Conservation (phyloP, 805 yeast species). For the Metschnikowia cubensis region DNA sequence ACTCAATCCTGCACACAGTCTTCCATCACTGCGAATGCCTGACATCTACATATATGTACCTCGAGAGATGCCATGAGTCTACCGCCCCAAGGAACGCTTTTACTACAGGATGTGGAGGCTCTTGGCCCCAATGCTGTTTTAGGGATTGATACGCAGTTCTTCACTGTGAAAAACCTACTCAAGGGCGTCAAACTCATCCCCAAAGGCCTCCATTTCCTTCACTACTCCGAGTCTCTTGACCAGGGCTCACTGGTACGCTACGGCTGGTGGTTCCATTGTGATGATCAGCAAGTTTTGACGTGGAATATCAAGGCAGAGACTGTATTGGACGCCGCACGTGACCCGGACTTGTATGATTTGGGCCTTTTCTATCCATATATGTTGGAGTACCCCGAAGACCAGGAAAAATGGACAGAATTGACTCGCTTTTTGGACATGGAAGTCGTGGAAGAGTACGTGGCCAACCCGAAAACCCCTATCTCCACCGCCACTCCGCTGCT, state of each 20-base stretch:
- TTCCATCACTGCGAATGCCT: not conserved
- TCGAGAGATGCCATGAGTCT: not conserved
- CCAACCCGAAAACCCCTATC: conserved; percentile 20
- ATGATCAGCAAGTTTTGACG: conserved; percentile 27
- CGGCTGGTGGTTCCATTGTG: conserved; percentile 39
- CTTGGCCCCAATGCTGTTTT: conserved; percentile 17
- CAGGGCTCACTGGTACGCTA: conserved; percentile 25
- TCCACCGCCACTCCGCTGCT: conserved; percentile 48
- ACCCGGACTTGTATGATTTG: conserved; percentile 23
- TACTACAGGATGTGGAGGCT: conserved; percentile 17
- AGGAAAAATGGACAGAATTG: conserved; percentile 15
- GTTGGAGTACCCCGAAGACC: conserved; percentile 37
- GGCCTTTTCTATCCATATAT: conserved; percentile 28
- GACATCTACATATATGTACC: not conserved
- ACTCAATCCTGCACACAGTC: not conserved
- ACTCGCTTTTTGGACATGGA: conserved; percentile 20
- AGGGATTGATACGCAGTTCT: conserved; percentile 51
- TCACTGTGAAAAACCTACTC: conserved; percentile 36
- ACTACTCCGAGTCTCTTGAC: conserved; percentile 31
- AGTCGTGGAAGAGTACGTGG: conserved; percentile 20
- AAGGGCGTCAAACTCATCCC: conserved; percentile 52
- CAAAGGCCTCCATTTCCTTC: conserved; percentile 52
- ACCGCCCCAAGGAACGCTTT: conserved; percentile 25
- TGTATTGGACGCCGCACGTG: not conserved
- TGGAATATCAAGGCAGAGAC: conserved; percentile 3